Conservation (phyloP, 2,329 filamentous ascomycete genomes). For the Fusarium staphyleae region DNA sequence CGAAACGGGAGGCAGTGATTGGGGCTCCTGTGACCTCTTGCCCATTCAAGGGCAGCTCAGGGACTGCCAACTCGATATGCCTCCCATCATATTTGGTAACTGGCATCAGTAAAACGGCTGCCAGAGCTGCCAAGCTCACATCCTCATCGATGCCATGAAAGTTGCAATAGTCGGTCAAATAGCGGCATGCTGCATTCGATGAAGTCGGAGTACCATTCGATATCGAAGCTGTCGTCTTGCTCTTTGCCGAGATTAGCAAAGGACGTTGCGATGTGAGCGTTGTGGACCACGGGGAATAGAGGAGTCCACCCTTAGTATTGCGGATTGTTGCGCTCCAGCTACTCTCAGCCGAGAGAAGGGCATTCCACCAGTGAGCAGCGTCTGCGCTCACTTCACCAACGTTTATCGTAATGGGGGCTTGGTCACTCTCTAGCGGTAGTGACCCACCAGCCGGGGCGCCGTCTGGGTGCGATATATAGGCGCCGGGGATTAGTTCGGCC, state of each 20-base stretch:
- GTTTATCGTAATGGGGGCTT: conserved; percentile 10
- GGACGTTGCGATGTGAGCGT: conserved; percentile 2
- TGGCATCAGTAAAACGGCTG: conserved; percentile 41
- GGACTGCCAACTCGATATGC: conserved; percentile 19
- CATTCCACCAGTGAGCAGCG: conserved; percentile 43
- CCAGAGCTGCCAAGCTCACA: conserved; percentile 40
- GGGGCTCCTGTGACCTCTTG: too few relatives aligned
- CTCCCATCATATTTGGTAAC: conserved; percentile 35
- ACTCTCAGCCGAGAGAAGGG: conserved; percentile 34
- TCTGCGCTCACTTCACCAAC: conserved; percentile 38
- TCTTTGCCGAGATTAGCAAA: conserved; percentile 2
- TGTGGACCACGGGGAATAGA: conserved; percentile 25
- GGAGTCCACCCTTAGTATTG: conserved; percentile 25
- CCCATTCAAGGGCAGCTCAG: not conserved
- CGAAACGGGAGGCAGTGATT: not conserved
- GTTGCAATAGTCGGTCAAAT: conserved; percentile 40
- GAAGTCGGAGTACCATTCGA: not conserved
- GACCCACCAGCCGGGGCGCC: not conserved
- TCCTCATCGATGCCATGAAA: conserved; percentile 35
- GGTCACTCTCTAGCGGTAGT: not conserved
- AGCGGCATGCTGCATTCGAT: conserved; percentile 34
- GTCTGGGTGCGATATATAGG: not conserved
- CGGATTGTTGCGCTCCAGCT: conserved; percentile 39
- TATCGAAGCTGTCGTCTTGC: not conserved
- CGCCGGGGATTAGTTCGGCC: conserved; percentile 6